Conservation (phyloP, 164 flowering plant genomes). For the Paratinospora sagittata region DNA sequence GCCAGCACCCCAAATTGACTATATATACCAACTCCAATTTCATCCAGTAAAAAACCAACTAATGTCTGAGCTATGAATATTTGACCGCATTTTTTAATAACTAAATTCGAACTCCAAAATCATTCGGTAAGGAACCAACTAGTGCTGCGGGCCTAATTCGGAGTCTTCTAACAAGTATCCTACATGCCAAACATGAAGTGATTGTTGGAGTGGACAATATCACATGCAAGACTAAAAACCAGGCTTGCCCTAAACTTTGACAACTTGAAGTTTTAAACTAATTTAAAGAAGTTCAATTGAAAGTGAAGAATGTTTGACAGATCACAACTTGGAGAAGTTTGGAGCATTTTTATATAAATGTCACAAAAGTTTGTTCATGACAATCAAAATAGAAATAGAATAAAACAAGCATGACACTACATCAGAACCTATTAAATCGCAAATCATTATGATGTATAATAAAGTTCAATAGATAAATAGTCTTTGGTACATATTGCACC, state of each 20-base stretch:
- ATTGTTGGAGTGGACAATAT: background rate
- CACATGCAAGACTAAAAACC: background rate
- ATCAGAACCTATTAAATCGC: no score
- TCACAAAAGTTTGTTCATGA: background rate
- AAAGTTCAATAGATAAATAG: no score
- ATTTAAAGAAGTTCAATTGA: background rate
- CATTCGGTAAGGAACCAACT: no score
- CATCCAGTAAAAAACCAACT: background rate
- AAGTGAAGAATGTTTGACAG: background rate
- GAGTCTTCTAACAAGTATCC: background rate
- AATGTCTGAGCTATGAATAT: background rate
- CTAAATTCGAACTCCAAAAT: no score
- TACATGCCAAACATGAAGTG: background rate
- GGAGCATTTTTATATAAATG: background rate
- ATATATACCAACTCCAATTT: background rate
- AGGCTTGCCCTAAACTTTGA: background rate
- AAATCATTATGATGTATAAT: no score
- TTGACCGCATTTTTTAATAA: background rate
- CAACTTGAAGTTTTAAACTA: no score
- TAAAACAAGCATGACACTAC: background rate
- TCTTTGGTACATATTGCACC: no score
- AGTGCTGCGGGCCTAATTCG: background rate
- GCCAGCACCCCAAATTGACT: background rate
- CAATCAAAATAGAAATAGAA: background rate
- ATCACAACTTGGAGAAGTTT: background rate